A percentile compares a stretch with the other conserved stretches of the same genome.
phyloP scores from a whole-genome alignment of 2,329 filamentous ascomycete species.

The Triangularia setosa region DNA sequence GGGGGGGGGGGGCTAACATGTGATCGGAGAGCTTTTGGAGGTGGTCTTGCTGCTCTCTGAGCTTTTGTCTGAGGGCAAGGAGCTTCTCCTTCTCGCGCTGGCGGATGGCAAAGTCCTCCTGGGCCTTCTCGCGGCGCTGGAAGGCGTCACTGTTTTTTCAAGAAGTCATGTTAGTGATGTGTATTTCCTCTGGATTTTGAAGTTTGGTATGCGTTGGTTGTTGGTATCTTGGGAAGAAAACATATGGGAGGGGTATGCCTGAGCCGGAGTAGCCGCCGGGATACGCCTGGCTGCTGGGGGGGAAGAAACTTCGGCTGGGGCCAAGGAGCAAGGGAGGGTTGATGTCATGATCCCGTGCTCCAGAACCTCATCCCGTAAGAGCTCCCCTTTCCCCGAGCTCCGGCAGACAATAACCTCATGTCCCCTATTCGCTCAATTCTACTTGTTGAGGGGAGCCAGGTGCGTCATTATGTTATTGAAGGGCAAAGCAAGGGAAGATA shows the following conservation, averaged over 20 bases:
- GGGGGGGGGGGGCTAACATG: conserved; percentile 59
- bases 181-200: conserved; percentile 7
- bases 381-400: neutral
- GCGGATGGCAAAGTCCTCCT: conserved; percentile 79
- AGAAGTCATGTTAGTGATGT: neutral
- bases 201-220: neutral
- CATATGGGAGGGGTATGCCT: neutral
- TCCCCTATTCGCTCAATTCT: neutral
- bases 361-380: neutral
- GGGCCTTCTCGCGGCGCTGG: conserved; percentile 83
- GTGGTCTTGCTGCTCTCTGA: conserved; percentile 75
- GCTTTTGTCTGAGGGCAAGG: conserved; percentile 65
- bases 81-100: conserved; percentile 92
- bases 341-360: neutral
- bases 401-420: neutral
- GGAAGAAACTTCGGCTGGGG: neutral
- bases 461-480: neutral
- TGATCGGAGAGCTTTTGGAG: conserved; percentile 80
- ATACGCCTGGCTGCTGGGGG: neutral
- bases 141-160: conserved; percentile 70
- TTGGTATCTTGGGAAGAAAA: neutral
- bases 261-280: neutral
- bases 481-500: neutral
- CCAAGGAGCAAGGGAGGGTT: neutral
- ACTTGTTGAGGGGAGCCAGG: neutral